Percentiles rank a stretch among this genome's conserved stretches.
These are phyloP conservation scores for Litchi chinensis DNA, from an alignment of 345 rosid genomes.

Conservation along the genomic window DNA sequence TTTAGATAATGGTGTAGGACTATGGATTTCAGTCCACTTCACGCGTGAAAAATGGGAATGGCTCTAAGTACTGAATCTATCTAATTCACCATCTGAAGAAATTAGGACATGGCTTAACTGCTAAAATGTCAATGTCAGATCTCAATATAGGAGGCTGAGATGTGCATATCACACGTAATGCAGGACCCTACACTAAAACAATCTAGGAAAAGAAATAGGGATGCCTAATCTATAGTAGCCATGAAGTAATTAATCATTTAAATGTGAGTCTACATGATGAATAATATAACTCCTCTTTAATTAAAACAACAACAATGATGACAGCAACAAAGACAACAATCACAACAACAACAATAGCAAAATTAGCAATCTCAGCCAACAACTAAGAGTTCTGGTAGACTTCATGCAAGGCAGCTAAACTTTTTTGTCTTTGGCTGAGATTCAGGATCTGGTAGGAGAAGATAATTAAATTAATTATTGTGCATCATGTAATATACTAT, in stretches of 20 bases:
- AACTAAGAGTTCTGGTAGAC: background rate
- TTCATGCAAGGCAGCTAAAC: background rate
- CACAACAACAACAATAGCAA: background rate
- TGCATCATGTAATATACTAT: background rate
- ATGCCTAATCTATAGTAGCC: background rate
- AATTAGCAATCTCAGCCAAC: background rate
- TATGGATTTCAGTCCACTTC: background rate
- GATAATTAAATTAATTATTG: background rate
- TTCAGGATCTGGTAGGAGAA: conserved; percentile 2
- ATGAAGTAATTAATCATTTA: background rate
- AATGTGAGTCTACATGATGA: background rate
- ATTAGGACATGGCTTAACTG: background rate
- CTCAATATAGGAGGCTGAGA: background rate
- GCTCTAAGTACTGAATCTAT: conserved; percentile 6
- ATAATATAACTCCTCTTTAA: background rate
- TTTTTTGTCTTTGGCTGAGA: conserved; percentile 6
- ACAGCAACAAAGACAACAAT: background rate
- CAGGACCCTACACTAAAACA: background rate
- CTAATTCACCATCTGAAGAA: conserved; percentile 1
- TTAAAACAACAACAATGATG: background rate
- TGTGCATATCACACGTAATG: background rate
- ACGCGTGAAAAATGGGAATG: background rate
- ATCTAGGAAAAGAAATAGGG: background rate
- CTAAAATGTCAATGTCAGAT: background rate
- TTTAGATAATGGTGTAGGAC: background rate